A percentile compares a stretch with the other conserved stretches of the same genome.
These are phyloP conservation scores for Truncatella angustata DNA, from an alignment of 2,329 filamentous ascomycete genomes.

Conservation along the genomic window DNA sequence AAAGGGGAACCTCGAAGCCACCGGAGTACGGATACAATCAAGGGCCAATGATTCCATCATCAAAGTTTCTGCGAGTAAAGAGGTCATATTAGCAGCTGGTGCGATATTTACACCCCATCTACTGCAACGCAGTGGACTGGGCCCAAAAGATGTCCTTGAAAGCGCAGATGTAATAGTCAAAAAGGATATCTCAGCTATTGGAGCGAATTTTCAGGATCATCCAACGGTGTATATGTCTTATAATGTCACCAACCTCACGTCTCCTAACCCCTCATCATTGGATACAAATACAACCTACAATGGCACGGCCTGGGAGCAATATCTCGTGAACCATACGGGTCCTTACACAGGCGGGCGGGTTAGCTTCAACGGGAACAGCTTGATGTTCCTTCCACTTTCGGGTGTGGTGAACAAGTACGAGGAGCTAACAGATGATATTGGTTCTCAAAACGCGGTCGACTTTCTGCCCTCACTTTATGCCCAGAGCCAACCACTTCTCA, in stretches of 20 bases:
- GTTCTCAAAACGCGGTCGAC: conserved; percentile 15
- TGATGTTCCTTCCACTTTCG: background rate
- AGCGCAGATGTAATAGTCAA: conserved; percentile 9
- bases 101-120: conserved; percentile 29
- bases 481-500: conserved; percentile 18
- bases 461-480: conserved; percentile 19
- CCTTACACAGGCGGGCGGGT: conserved; percentile 20
- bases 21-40: background rate
- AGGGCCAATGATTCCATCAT: conserved; percentile 1
- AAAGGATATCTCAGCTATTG: conserved; percentile 15
- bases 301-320: conserved; percentile 20
- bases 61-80: conserved; percentile 15
- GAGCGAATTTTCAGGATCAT: conserved; percentile 23
- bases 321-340: conserved; percentile 19
- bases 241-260: conserved; percentile 8
- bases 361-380: background rate
- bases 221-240: conserved; percentile 13
- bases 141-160: conserved; percentile 13
- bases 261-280: conserved; percentile 6
- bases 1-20: background rate
- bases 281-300: conserved; percentile 18
- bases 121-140: conserved; percentile 37
- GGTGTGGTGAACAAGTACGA: conserved; percentile 5
- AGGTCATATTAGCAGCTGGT: conserved; percentile 26
- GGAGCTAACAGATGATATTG: conserved; percentile 2